Percentiles rank a stretch among this genome's conserved stretches.
These are phyloP conservation scores for Pouteria glomerata DNA, from an alignment of 148 eudicot species.

Conservation along the genomic window DNA sequence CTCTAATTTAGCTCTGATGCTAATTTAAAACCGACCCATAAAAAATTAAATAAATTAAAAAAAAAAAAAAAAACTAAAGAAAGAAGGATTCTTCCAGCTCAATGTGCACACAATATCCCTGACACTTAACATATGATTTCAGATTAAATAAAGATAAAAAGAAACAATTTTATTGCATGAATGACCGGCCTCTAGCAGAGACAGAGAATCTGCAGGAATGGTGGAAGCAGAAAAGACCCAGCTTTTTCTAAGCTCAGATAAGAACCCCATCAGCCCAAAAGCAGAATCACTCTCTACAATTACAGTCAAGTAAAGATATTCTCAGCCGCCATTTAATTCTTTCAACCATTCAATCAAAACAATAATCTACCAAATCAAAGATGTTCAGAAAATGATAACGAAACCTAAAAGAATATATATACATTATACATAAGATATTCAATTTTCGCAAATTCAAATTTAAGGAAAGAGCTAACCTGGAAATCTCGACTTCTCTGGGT, in stretches of 20 bases:
- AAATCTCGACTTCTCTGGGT: not conserved
- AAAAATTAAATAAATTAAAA: no score
- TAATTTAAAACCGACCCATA: no score
- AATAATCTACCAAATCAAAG: slow-evolving; percentile 15
- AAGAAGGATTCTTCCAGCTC: slow-evolving; percentile 26
- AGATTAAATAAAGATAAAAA: slow-evolving; percentile 17
- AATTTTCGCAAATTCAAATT: slow-evolving; percentile 21
- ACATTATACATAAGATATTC: no score
- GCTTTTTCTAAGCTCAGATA: slow-evolving; percentile 23
- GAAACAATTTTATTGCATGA: slow-evolving; percentile 9
- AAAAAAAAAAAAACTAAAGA: not conserved
- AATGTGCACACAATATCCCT: slow-evolving; percentile 14
- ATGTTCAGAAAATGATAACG: not conserved
- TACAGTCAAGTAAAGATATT: slow-evolving; percentile 13
- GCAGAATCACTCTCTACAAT: slow-evolving; percentile 2
- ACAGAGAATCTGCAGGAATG: slow-evolving; percentile 26
- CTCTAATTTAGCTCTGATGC: slow-evolving; percentile 6
- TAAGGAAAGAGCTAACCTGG: slow-evolving; percentile 18
- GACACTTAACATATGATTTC: slow-evolving; percentile 4
- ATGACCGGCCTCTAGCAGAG: slow-evolving; percentile 23
- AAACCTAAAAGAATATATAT: no score
- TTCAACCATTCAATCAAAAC: no score
- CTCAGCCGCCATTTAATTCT: slow-evolving; percentile 11
- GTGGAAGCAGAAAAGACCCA: slow-evolving; percentile 10
- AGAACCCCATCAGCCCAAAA: slow-evolving; percentile 15